phyloP scores from a whole-genome alignment of 2,329 filamentous ascomycete genomes.

The Dryadomyces quercivorus region DNA sequence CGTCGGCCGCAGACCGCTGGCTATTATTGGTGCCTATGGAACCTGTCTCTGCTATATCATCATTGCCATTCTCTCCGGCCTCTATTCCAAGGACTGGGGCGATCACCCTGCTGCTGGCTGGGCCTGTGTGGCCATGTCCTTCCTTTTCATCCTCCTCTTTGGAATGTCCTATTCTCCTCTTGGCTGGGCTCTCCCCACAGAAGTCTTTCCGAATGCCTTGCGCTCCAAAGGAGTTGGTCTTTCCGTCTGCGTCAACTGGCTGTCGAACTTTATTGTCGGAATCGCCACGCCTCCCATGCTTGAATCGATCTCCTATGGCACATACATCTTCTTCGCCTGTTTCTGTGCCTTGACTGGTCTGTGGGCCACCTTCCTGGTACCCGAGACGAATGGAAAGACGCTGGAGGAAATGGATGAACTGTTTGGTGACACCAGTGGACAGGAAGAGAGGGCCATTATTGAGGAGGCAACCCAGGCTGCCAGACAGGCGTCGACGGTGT shows the following conservation, averaged over 20 bases:
- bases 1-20: conserved; percentile 13
- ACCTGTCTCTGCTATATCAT: conserved; percentile 82
- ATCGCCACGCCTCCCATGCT: conserved; percentile 25
- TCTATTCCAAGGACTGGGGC: conserved; percentile 14
- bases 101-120: conserved; percentile 4
- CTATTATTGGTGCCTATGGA: conserved; percentile 15
- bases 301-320: conserved; percentile 28
- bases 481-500: too few species aligned
- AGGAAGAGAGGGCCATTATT: too few species aligned
- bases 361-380: conserved; percentile 38
- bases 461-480: too few species aligned
- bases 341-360: conserved; percentile 32
- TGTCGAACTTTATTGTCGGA: conserved; percentile 34
- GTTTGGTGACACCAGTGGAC: background rate
- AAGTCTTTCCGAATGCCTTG: conserved; percentile 19
- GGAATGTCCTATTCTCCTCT: conserved; percentile 11
- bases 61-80: conserved; percentile 62
- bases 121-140: conserved; percentile 6
- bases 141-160: conserved; percentile 8
- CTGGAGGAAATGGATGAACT: conserved; percentile 21
- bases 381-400: conserved; percentile 48
- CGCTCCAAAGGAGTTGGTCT: conserved; percentile 12
- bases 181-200: conserved; percentile 16
- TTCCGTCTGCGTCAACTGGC: conserved; percentile 29
- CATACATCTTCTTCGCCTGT: conserved; percentile 44